These are phyloP conservation scores for Boletus eberwhitei DNA, from an alignment of 768 basidiomycete genomes.

Conservation along the genomic window DNA sequence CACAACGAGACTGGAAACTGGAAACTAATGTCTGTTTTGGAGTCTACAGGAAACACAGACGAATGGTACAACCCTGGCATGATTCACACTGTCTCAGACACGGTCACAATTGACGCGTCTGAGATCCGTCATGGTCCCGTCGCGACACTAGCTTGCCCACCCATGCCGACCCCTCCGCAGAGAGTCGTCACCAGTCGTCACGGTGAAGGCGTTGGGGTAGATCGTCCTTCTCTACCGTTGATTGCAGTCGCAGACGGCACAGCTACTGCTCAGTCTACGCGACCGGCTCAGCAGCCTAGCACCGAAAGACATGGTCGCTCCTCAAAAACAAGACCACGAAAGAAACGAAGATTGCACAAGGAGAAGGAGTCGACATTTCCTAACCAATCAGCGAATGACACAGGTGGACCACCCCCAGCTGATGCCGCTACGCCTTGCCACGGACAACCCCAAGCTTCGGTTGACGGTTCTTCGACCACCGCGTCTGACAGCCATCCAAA, in stretches of 20 bases:
- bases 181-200: neutral
- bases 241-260: neutral
- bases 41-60: constrained; percentile 13
- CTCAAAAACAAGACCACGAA: constrained; percentile 6
- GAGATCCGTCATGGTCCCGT: neutral
- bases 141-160: neutral
- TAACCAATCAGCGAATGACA: neutral
- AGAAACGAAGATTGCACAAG: constrained; percentile 14
- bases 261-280: neutral
- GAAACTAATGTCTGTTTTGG: neutral
- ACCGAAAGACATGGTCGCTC: neutral
- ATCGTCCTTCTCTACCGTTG: neutral
- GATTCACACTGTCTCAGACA: constrained; percentile 12
- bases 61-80: constrained; percentile 26
- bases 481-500: neutral
- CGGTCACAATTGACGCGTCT: constrained; percentile 7
- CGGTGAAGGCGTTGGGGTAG: neutral
- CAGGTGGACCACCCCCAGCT: neutral
- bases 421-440: neutral
- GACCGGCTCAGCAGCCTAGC: neutral
- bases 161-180: neutral
- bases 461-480: neutral
- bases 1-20: neutral
- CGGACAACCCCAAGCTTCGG: constrained; percentile 2
- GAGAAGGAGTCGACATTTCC: neutral